Conservation (phyloP, 108 stramenopile genomes). For the Phaeodactylum tricornutum region DNA sequence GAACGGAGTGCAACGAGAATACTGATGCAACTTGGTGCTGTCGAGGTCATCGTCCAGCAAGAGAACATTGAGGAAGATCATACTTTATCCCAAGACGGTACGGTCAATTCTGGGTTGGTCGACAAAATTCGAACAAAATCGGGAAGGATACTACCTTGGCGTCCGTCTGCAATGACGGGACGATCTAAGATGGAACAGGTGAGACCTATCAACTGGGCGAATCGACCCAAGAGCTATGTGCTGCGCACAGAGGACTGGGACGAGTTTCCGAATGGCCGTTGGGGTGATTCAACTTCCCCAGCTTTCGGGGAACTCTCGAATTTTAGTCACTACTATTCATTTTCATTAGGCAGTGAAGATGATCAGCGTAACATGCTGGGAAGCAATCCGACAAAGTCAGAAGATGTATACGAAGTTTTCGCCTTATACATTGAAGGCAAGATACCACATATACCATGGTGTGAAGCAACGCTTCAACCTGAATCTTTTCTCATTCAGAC, state of each 20-base stretch:
- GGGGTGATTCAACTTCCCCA: conserved; percentile 87
- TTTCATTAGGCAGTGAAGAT: conserved; percentile 71
- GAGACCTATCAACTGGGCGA: conserved; percentile 97
- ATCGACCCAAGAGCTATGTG: conserved; percentile 90
- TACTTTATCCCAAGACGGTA: no score
- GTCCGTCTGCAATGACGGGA: conserved; percentile 56
- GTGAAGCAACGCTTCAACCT: conserved; percentile 88
- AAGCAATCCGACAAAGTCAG: conserved; percentile 51
- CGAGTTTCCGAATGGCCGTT: conserved; percentile 91
- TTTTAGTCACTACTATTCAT: conserved; percentile 76
- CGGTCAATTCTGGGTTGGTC: no score
- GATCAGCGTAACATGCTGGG: conserved; percentile 91
- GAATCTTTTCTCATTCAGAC: conserved; percentile 81
- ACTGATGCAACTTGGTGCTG: conserved; percentile 43
- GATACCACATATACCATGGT: conserved; percentile 91
- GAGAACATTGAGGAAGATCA: no score
- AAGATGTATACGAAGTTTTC: conserved; percentile 90
- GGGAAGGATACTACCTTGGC: conserved; percentile 60
- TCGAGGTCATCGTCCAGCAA: no score
- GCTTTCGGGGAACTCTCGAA: conserved; percentile 92
- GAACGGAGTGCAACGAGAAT: conserved; percentile 78
- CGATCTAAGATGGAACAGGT: conserved; percentile 78
- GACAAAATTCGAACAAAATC: conserved; percentile 16
- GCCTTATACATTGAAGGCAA: conserved; percentile 84
- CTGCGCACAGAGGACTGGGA: conserved; percentile 94